Evolutionary conservation across 768 basidiomycete species (phyloP), one percentile per base, ranked within the genome.

Genomic region (Albatrellus ellisii): DNA sequence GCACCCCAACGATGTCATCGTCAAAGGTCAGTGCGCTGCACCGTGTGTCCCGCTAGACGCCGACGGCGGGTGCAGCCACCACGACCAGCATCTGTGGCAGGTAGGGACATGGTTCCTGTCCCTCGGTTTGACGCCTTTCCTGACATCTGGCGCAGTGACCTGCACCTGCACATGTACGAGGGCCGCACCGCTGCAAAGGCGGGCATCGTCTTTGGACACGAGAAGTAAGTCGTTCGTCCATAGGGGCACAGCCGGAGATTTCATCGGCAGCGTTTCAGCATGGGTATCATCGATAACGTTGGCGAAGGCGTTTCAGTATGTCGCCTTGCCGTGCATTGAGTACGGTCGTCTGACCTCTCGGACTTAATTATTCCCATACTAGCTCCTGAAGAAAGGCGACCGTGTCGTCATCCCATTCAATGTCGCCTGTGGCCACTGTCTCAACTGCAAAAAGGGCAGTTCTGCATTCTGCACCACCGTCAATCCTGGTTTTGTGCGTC

Each of bases 331-430:
- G 17, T 9, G n/a, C n/a, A n/a, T n/a, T n/a, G n/a, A n/a, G n/a
- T n/a, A n/a, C n/a, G n/a, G n/a, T n/a, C n/a, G n/a, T n/a, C 7
- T 11, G 15, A 35, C 20, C 15, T 12, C 35, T 14, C 20, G 24
- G 14, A 18, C 2, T 26, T 37, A 36, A 46, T 38, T 22, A 26
- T 36, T 21, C 29, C 17, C 15, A 7, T 39, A 26, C 10, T 29
- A 70, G 69, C 59, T 70, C 7, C 52, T 75, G 32, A 68, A 72
- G 57, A 67, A 68, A 45, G 73, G 72, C 11, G 73, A 75, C 49
- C 65, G 73, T 24, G 71, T 75, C n/a, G 72, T 75, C 18, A 69
- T 73, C 64, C 73, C 72, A 1, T 74, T 74, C 60, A 74, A 74
- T 44, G 72, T 75, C 24, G 72, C 69, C 0, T 74, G 72, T 47